These are phyloP conservation scores for Komagataella kurtzmanii DNA, from an alignment of 805 yeast species.

Conservation along the genomic window DNA sequence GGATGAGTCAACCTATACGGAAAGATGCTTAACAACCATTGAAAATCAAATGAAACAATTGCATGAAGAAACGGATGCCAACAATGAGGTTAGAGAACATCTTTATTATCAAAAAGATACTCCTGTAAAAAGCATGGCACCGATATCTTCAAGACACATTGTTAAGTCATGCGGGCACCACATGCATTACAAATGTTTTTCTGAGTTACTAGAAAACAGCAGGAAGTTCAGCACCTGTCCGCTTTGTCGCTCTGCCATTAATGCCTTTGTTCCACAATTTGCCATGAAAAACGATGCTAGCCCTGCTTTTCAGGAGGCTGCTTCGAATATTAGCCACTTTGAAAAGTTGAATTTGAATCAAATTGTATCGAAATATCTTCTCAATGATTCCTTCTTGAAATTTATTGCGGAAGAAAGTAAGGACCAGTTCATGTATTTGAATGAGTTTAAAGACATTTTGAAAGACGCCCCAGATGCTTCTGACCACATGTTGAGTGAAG, in stretches of 20 bases:
- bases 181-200: conserved; percentile 32
- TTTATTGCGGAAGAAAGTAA: conserved; percentile 12
- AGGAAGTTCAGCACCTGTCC: conserved; percentile 26
- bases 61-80: not conserved
- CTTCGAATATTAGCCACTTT: conserved; percentile 8
- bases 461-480: conserved; percentile 9
- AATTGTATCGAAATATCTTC: conserved; percentile 16
- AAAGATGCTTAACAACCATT: conserved; percentile 3
- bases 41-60: not conserved
- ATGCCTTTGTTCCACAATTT: conserved; percentile 30
- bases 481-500: conserved; percentile 5
- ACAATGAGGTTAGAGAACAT: not conserved
- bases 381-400: conserved; percentile 12
- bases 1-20: conserved; percentile 5
- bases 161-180: conserved; percentile 39
- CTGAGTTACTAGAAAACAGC: conserved; percentile 12
- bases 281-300: conserved; percentile 8
- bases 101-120: not conserved
- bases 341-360: conserved; percentile 12
- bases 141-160: conserved; percentile 14
- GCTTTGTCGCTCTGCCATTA: conserved; percentile 31
- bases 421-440: conserved; percentile 7
- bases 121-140: not conserved
- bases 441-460: conserved; percentile 7
- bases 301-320: not conserved